A percentile compares a stretch with the other conserved stretches of the same genome.
Conservation (phyloP, 139 green algal genomes). For the Coelastrella sp. region DNA sequence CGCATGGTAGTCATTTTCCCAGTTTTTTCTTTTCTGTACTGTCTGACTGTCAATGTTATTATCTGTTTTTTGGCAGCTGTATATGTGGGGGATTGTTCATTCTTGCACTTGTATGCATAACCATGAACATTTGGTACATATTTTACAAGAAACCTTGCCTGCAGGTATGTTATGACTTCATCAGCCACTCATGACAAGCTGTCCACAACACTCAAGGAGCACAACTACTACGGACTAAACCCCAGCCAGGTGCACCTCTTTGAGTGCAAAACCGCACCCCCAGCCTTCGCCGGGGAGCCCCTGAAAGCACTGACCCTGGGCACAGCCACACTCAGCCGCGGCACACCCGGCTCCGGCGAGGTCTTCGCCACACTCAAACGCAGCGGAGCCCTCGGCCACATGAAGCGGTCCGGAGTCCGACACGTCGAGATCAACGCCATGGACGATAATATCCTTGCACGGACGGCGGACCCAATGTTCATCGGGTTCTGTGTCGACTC, state of each 20-base stretch:
- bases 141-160: too few relatives aligned
- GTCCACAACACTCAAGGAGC: not conserved
- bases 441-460: conserved; percentile 79
- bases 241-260: conserved; percentile 27
- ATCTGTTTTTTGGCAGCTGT: too few relatives aligned
- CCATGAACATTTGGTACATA: too few relatives aligned
- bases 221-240: conserved; percentile 21
- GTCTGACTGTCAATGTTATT: too few relatives aligned
- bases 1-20: too few relatives aligned
- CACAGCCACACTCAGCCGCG: not conserved
- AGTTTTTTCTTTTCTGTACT: too few relatives aligned
- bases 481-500: conserved; percentile 63
- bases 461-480: conserved; percentile 74
- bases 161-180: conserved; percentile 88
- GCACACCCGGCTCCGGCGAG: not conserved
- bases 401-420: conserved; percentile 64
- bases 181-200: conserved; percentile 72
- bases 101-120: too few relatives aligned
- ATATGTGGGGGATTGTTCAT: too few relatives aligned
- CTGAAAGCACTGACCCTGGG: conserved; percentile 19
- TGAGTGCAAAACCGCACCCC: conserved; percentile 29
- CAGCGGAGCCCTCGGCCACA: conserved; percentile 61
- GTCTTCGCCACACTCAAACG: conserved; percentile 13
- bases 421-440: conserved; percentile 73
- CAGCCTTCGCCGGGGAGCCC: conserved; percentile 25